phyloP scores from a whole-genome alignment of 2,329 filamentous ascomycete genomes.

The Ophiostoma fasciatum region DNA sequence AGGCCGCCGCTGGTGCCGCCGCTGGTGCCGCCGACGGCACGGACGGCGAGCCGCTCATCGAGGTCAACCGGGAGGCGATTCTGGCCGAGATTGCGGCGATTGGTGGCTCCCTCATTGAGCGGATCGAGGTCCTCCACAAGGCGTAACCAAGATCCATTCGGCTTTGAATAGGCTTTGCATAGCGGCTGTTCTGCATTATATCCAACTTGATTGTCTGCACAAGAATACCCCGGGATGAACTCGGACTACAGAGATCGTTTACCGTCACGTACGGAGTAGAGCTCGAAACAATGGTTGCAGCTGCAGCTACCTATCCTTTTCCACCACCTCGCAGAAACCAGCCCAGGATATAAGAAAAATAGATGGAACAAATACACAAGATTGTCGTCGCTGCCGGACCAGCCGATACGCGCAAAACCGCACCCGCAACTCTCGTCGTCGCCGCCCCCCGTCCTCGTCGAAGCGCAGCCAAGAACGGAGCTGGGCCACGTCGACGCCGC shows the following conservation, averaged over 20 bases:
- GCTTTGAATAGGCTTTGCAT: too few relatives aligned
- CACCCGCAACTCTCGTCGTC: not conserved
- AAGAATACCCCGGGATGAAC: too few relatives aligned
- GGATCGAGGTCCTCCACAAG: conserved; percentile 33
- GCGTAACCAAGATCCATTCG: not conserved
- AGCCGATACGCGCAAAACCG: conserved; percentile 4
- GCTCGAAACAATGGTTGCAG: too few relatives aligned
- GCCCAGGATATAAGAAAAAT: not conserved
- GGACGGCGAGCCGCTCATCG: conserved; percentile 27
- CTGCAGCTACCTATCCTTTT: not conserved
- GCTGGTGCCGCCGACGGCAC: conserved; percentile 14
- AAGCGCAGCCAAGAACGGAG: too few relatives aligned
- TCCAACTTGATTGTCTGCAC: not conserved
- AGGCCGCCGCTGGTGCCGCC: conserved; percentile 13
- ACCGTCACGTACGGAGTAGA: too few relatives aligned
- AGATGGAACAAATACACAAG: not conserved
- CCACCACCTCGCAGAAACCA: not conserved
- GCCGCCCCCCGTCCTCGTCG: not conserved
- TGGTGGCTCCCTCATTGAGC: conserved; percentile 52
- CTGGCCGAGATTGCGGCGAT: conserved; percentile 58
- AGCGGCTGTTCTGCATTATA: too few relatives aligned
- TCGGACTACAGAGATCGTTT: too few relatives aligned
- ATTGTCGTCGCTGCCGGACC: conserved; percentile 1
- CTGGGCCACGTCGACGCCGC: not conserved
- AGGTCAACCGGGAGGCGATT: conserved; percentile 52